A percentile compares a stretch with the other conserved stretches of the same genome.
phyloP scores from a whole-genome alignment of 1,284 basidiomycete species.

The Agroathelia rolfsii region DNA sequence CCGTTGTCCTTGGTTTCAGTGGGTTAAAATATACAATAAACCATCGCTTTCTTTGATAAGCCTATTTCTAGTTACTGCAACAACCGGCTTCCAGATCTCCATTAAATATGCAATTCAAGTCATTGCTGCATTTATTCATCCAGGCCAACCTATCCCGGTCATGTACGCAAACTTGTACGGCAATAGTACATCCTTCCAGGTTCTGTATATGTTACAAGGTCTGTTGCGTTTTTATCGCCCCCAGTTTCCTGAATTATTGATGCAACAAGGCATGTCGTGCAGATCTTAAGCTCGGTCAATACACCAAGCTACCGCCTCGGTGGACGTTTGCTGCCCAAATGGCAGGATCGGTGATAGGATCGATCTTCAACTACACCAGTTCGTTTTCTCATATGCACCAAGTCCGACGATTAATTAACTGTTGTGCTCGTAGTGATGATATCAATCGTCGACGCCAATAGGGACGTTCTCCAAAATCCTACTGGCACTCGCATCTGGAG shows the following conservation, averaged over 20 bases:
- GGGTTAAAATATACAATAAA: slow-evolving; percentile 11
- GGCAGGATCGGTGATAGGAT: slow-evolving; percentile 34
- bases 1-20: slow-evolving; percentile 41
- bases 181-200: slow-evolving; percentile 51
- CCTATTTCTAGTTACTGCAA: slow-evolving; percentile 30
- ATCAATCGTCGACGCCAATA: slow-evolving; percentile 36
- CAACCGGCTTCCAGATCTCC: slow-evolving; percentile 39
- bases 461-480: slow-evolving; percentile 36
- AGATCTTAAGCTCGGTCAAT: slow-evolving; percentile 56
- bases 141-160: slow-evolving; percentile 44
- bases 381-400: slow-evolving; percentile 9
- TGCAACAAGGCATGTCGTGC: too few relatives aligned
- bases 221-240: slow-evolving; percentile 11
- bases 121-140: slow-evolving; percentile 51
- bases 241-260: too few relatives aligned
- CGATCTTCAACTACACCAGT: slow-evolving; percentile 46
- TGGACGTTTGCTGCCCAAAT: slow-evolving; percentile 39
- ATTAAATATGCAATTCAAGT: slow-evolving; percentile 50
- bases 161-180: slow-evolving; percentile 48
- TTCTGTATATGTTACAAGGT: slow-evolving; percentile 46
- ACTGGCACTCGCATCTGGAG: slow-evolving; percentile 30
- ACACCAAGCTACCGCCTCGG: slow-evolving; percentile 40
- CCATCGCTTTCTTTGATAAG: slow-evolving; percentile 1
- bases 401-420: slow-evolving; percentile 23
- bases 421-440: slow-evolving; percentile 33